Percentiles rank a stretch among this genome's conserved stretches.
Conservation (phyloP, 345 rosid species). For the Citrus hindsii region DNA sequence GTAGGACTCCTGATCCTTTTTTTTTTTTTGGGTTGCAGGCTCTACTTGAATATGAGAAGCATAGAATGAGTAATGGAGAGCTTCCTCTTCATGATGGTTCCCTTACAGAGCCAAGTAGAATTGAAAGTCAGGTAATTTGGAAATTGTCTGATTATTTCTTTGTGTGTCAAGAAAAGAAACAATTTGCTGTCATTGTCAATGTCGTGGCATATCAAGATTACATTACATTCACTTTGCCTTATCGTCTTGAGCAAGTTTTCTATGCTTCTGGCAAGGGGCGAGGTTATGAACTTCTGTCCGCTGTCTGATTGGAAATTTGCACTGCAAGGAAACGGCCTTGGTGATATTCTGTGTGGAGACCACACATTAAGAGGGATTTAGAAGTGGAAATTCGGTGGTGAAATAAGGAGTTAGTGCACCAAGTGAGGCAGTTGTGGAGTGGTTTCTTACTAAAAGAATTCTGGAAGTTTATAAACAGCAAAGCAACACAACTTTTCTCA, state of each 20-base stretch:
- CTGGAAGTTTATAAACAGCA: background rate
- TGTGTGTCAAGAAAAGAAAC: background rate
- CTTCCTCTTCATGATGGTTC: slow-evolving; percentile 39
- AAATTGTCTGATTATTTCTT: background rate
- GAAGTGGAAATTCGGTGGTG: background rate
- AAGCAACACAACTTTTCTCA: background rate
- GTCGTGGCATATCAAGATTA: background rate
- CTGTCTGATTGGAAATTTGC: background rate
- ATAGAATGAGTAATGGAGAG: slow-evolving; percentile 48
- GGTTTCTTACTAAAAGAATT: background rate
- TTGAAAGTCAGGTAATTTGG: slow-evolving; percentile 47
- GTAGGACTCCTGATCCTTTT: background rate
- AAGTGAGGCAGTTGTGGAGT: background rate
- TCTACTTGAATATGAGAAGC: slow-evolving; percentile 63
- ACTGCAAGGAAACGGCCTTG: background rate
- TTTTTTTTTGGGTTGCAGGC: slow-evolving; percentile 31
- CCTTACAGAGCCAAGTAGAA: slow-evolving; percentile 33
- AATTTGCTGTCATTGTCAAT: background rate
- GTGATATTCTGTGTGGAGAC: background rate
- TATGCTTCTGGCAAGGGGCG: background rate
- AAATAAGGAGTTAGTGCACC: background rate
- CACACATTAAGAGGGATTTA: background rate
- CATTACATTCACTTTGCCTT: background rate
- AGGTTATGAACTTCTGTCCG: background rate
- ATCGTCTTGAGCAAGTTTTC: background rate